Conservation (phyloP, 805 yeast genomes). For the Saccharomycopsis schoenii region DNA sequence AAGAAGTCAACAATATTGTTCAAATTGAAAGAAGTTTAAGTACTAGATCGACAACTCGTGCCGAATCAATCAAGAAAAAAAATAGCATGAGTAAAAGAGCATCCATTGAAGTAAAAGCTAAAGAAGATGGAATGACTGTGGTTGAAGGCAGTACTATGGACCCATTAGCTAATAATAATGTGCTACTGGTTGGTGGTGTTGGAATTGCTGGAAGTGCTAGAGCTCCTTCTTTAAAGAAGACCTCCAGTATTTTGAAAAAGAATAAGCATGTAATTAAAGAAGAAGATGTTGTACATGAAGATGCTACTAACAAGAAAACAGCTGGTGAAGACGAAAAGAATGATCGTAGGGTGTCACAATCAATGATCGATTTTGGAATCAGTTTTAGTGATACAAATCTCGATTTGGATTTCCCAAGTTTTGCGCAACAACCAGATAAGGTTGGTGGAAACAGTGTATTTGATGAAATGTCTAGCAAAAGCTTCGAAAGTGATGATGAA, state of each 20-base stretch:
- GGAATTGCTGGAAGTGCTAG: slow-evolving; percentile 18
- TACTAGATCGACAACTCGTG: slow-evolving; percentile 36
- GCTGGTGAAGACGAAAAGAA: neutral
- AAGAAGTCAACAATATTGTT: slow-evolving; percentile 67
- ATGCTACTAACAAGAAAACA: neutral
- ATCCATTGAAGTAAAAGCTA: slow-evolving; percentile 26
- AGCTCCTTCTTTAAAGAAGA: slow-evolving; percentile 12
- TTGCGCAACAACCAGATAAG: neutral
- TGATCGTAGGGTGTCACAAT: neutral
- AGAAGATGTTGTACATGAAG: slow-evolving; percentile 1
- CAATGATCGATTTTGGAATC: slow-evolving; percentile 14
- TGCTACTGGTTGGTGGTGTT: slow-evolving; percentile 20
- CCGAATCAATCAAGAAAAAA: slow-evolving; percentile 20
- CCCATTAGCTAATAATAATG: neutral
- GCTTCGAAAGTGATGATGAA: slow-evolving; percentile 16
- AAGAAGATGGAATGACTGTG: slow-evolving; percentile 41
- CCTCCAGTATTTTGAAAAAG: slow-evolving; percentile 17
- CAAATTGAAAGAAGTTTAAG: slow-evolving; percentile 58
- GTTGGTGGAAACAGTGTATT: neutral
- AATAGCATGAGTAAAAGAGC: slow-evolving; percentile 7
- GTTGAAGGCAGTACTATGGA: slow-evolving; percentile 12
- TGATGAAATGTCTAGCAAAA: slow-evolving; percentile 12
- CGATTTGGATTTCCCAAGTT: slow-evolving; percentile 21
- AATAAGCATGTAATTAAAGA: neutral
- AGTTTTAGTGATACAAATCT: slow-evolving; percentile 14